Evolutionary conservation across 768 basidiomycete genomes (phyloP), one percentile per base, ranked within the genome.

Genomic region (Collybia mongolica): DNA sequence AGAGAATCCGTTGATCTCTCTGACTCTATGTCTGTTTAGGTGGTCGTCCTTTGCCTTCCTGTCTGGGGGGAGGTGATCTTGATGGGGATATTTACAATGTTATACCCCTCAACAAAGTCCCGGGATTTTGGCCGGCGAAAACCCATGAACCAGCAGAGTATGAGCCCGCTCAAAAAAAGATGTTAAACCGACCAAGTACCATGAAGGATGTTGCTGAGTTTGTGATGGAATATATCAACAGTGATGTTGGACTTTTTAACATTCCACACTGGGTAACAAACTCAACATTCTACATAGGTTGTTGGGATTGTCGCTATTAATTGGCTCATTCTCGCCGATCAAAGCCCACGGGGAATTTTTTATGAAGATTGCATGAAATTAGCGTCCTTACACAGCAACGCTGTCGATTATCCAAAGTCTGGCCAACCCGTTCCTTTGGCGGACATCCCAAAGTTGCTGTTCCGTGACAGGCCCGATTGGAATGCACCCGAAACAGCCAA

Each of bases 151-250:
- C 81, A 2, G 80, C 80, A 0, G 46, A 53, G 14, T 90, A 88
- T 57, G 57, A 64, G 1, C 69, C 82, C 2, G 80, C 80, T 0
- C 46, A 52, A 15, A 77, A 64, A 60, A 81, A 77, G 50, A 28
- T 69, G 5, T 58, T 86, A 2, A 60, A 73, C 28, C 68, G 68
- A 1, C 73, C 71, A 2, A 79, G 81, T 57, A 82, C 78, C 1
- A 83, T 85, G 73, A 63, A 63, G 0, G 86, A 88, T 60, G 78
- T 90, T 8, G 82, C 80, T 0, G 79, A 86, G 43, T 90, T 88
- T 58, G 76, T 90, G 1, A 74, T 82, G 46, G 83, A 88, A 49
- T 88, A 82, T 52, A 83, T 88, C 50, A 80, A 71, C 58, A 83
- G 76, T 38, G 84, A 89, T 55, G 81, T 83, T 54, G 52, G 77